Evolutionary conservation across 1,284 basidiomycete genomes (phyloP).

Genomic region (Trichosporon asahii): DNA sequence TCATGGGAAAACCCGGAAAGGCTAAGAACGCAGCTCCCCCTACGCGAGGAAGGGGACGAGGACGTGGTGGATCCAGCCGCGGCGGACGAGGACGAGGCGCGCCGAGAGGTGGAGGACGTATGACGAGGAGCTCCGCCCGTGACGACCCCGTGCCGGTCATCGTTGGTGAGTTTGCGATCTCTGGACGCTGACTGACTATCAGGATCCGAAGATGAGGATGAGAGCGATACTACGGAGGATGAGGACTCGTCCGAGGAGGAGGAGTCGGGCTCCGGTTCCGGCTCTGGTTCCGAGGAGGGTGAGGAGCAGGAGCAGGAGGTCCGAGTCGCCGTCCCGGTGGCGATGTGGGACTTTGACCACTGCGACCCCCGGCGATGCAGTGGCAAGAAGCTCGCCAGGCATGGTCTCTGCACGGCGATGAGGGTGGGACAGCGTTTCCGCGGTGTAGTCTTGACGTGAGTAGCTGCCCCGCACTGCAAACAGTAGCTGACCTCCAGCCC

Average conservation of each 20-base stretch:
- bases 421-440: slow-evolving; percentile 81
- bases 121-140: neutral
- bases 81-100: slow-evolving; percentile 13
- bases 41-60: slow-evolving; percentile 16
- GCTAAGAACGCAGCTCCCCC: slow-evolving; percentile 18
- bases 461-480: slow-evolving; percentile 12
- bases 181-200: slow-evolving; percentile 3
- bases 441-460: slow-evolving; percentile 89
- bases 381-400: slow-evolving; percentile 85
- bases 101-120: slow-evolving; percentile 8
- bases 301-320: slow-evolving; percentile 35
- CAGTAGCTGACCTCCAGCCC: slow-evolving; percentile 60
- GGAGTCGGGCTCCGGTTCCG: slow-evolving; percentile 3
- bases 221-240: neutral
- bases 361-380: slow-evolving; percentile 93
- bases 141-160: slow-evolving; percentile 14
- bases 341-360: slow-evolving; percentile 97
- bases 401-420: slow-evolving; percentile 80
- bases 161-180: slow-evolving; percentile 10
- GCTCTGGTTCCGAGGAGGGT: slow-evolving; percentile 39
- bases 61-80: slow-evolving; percentile 15
- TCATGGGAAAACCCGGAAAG: slow-evolving; percentile 26
- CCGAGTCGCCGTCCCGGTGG: slow-evolving; percentile 65
- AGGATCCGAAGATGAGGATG: slow-evolving; percentile 34
- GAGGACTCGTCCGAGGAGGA: slow-evolving; percentile 9